Conservation (phyloP, 1,139 yeast species). For the Hyphopichia burtonii region DNA sequence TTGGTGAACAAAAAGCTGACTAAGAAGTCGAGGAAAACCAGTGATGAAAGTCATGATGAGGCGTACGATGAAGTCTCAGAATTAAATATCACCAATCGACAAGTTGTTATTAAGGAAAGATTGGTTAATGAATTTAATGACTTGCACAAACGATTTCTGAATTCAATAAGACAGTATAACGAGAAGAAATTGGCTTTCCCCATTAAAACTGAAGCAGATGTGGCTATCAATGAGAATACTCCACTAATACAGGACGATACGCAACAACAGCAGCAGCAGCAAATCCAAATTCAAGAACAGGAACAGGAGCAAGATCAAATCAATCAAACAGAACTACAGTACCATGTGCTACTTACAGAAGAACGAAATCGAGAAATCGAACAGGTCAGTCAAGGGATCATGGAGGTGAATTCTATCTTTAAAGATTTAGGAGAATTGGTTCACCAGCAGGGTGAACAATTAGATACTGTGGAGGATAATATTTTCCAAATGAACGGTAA, state of each 20-base stretch:
- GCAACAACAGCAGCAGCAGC: slow-evolving; percentile 17
- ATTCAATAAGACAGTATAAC: slow-evolving; percentile 24
- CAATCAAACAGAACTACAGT: slow-evolving; percentile 65
- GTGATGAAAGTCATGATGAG: background rate
- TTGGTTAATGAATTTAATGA: slow-evolving; percentile 37
- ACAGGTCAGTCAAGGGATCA: slow-evolving; percentile 72
- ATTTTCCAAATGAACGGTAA: slow-evolving; percentile 63
- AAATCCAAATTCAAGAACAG: slow-evolving; percentile 32
- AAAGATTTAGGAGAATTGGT: slow-evolving; percentile 77
- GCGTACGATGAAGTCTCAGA: slow-evolving; percentile 5
- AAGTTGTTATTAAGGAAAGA: slow-evolving; percentile 40
- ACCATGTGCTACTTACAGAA: slow-evolving; percentile 65
- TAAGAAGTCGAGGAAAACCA: slow-evolving; percentile 1
- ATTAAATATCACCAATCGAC: slow-evolving; percentile 32
- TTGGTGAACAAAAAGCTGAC: slow-evolving; percentile 32
- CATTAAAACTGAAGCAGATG: slow-evolving; percentile 11
- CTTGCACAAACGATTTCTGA: slow-evolving; percentile 35
- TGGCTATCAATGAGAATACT: slow-evolving; percentile 20
- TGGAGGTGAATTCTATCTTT: slow-evolving; percentile 81
- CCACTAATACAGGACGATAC: slow-evolving; percentile 22
- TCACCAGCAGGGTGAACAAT: slow-evolving; percentile 78
- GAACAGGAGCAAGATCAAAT: slow-evolving; percentile 39
- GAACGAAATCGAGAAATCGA: slow-evolving; percentile 74
- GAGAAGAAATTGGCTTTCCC: slow-evolving; percentile 32
- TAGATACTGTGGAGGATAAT: slow-evolving; percentile 82